Evolutionary conservation across 352 stramenopile genomes (phyloP), one percentile per base, ranked within the genome.

Genomic region (Phytophthora boehmeriae): DNA sequence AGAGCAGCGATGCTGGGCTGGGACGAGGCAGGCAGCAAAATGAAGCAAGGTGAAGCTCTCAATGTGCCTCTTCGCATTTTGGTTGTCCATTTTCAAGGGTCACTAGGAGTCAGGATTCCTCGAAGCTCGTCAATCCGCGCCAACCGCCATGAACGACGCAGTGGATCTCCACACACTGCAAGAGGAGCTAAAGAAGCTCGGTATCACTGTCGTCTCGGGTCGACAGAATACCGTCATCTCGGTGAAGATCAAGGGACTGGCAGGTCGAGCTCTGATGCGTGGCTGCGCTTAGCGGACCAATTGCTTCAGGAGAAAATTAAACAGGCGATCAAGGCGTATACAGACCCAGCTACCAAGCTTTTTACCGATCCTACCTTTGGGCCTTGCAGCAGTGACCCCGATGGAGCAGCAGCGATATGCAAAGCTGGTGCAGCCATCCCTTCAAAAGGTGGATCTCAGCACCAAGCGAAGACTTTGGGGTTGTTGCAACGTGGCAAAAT

Each of bases 351-450:
- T 0, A 79, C 71, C 9, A 88, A 87, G 45, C 51, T 83, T 1
- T 97, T 95, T 43, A 66, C 60, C 3, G 90, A 97, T 45, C 83
- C 86, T 5, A 92, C 83, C 9, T 97, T 97, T 63, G 90, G 90
- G 3, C 89, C 90, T 13, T 74, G 38, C 2, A 42, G 63, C 1
- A 67, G 48, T 14, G 89, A 97, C 54, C 59, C 68, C 2, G 69
- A 80, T 32, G 90, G 89, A 8, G 78, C 76, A 14, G 43, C 65
- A 17, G 86, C 87, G 4, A 62, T 96, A 9, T 97, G 86, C 57
- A 91, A 90, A 52, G 75, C 67, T 23, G 76, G 77, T 1, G 57
- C 38, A 13, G 48, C 57, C 5, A 60, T 87, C 22, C 74, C 80
- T 5, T 90, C 83, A 0, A 93, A 93, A 68, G 83, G 81, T 1